These are phyloP conservation scores for Lachancea thermotolerans DNA, from an alignment of 805 yeast genomes.

Conservation along the genomic window DNA sequence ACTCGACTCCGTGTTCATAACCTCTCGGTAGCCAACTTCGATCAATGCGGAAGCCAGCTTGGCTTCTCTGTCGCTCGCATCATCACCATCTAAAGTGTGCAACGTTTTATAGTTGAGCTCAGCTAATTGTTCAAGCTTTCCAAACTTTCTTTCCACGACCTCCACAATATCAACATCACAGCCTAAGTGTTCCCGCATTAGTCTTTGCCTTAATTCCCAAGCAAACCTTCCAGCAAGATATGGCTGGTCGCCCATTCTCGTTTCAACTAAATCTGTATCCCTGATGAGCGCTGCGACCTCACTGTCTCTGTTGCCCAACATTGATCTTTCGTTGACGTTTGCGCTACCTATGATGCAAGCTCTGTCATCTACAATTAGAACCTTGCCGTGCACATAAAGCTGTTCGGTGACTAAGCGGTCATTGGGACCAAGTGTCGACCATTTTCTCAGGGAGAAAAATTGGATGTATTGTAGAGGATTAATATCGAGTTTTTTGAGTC, in stretches of 20 bases:
- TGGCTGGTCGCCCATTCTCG: slow-evolving; percentile 74
- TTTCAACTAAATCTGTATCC: slow-evolving; percentile 63
- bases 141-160: slow-evolving; percentile 67
- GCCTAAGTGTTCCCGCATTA: slow-evolving; percentile 96
- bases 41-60: slow-evolving; percentile 56
- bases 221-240: slow-evolving; percentile 83
- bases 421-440: slow-evolving; percentile 86
- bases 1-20: slow-evolving; percentile 38
- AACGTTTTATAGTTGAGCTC: slow-evolving; percentile 23
- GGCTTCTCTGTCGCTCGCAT: slow-evolving; percentile 8
- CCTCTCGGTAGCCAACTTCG: slow-evolving; percentile 66
- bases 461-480: slow-evolving; percentile 87
- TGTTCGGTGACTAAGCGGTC: slow-evolving; percentile 80
- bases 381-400: slow-evolving; percentile 87
- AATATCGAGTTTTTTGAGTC: slow-evolving; percentile 70
- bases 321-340: slow-evolving; percentile 91
- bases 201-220: slow-evolving; percentile 76
- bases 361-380: slow-evolving; percentile 87
- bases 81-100: slow-evolving; percentile 13
- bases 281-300: slow-evolving; percentile 87
- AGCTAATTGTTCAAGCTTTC: slow-evolving; percentile 35
- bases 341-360: slow-evolving; percentile 96
- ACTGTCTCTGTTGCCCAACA: slow-evolving; percentile 90
- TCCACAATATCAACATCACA: slow-evolving; percentile 85
- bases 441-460: slow-evolving; percentile 85